Percentiles rank a stretch among this genome's conserved stretches.
Conservation (phyloP, 352 stramenopile genomes). For the Globisporangium spinosum region DNA sequence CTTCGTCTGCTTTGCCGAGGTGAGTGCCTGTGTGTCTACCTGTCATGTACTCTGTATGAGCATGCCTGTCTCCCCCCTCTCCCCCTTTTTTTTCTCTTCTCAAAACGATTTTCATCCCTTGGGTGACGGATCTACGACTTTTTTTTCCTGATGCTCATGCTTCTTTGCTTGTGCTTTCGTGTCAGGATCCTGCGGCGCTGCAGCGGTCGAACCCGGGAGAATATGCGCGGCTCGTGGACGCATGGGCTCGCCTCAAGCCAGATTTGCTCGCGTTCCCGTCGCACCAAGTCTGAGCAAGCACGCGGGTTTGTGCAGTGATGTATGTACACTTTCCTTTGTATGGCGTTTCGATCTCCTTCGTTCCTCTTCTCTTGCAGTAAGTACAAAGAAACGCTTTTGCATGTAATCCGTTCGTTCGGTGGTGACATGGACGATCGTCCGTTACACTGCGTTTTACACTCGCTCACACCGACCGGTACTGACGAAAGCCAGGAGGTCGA, state of each 20-base stretch:
- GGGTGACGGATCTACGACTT: not conserved
- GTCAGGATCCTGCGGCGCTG: slow-evolving; percentile 64
- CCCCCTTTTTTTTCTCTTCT: not conserved
- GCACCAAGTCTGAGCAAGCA: not conserved
- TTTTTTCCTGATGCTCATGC: not conserved
- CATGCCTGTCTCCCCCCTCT: not conserved
- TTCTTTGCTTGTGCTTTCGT: not conserved
- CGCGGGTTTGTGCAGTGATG: not conserved
- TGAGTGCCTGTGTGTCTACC: slow-evolving; percentile 25
- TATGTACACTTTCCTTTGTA: not conserved
- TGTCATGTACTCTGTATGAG: not conserved
- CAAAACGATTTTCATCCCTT: not conserved
- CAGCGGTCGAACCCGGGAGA: slow-evolving; percentile 70
- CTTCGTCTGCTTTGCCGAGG: slow-evolving; percentile 87
- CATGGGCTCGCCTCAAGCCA: slow-evolving; percentile 68
- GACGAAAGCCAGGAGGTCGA: not conserved
- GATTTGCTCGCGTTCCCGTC: slow-evolving; percentile 39
- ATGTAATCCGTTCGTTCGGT: not conserved
- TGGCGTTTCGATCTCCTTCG: not conserved
- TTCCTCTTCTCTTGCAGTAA: not conserved
- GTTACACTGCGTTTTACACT: not conserved
- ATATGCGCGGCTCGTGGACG: slow-evolving; percentile 62
- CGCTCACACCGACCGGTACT: no score
- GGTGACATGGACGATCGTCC: not conserved
- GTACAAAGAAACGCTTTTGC: not conserved